Evolutionary conservation across 139 green algal genomes (phyloP), one percentile per base, ranked within the genome.

Genomic region (Eudorina sp.): DNA sequence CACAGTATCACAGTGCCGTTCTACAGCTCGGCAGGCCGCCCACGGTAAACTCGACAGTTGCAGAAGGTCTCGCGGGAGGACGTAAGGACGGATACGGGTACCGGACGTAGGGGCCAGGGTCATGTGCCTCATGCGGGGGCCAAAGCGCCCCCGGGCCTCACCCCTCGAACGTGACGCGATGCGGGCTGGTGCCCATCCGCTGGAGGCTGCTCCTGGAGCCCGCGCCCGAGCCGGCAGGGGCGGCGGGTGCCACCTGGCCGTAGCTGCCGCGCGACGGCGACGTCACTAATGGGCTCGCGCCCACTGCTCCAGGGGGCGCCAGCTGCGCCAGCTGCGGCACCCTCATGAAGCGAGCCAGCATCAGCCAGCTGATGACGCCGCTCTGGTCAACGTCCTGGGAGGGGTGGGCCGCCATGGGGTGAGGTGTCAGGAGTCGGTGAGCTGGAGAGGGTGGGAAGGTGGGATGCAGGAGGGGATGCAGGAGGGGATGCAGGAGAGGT

Each of bases 271-370:
- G 14, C 55, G 55, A 5, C 23, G 55, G 5, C 23, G 16, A 29
- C 55, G n/a, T n/a, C n/a, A n/a, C n/a, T n/a, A n/a, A n/a, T 68
- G 58, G 58, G 18, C 58, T 31, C 64, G 4, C 19, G 36, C 46
- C 46, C n/a, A 31, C 18, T 46, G 13, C 58, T 53, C 40, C 9
- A 2, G 7, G 31, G 5, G 25, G n/a, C 43, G 36, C 25, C 38
- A 82, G 23, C 4, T 66, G 48, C 68, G 83, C 36, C 27, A 81
- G 53, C 40, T 82, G 66, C 13, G 83, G 83, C 25, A 88, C 34
- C 7, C 83, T 48, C 83, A 88, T 80, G 68, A 72, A 72, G 83
- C 83, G 83, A 31, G 68, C 68, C 68, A 88, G 83, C 83, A 81
- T 58, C 25, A 46, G 14, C 83, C 83, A 88, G 62, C 62, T 80